Base-by-base conservation (phyloP, 208 protist genomes). In the Crithidia bombi region DNA sequence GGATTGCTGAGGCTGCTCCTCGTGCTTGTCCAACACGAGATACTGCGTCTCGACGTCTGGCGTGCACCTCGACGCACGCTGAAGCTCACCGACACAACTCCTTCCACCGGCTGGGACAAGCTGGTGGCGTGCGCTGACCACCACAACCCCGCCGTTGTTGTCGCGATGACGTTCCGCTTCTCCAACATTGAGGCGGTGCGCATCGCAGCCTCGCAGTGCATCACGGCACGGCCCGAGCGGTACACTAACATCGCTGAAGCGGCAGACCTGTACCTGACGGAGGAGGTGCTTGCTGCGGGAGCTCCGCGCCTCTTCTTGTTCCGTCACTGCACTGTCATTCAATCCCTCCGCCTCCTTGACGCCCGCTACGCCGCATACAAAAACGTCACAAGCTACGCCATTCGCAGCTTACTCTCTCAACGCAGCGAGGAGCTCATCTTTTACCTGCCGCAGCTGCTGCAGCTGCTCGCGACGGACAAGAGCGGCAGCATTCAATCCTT, bases 381-480 rank as follows among this genome's bases (percentile, higher is more conserved):
- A 5, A 69, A 68, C 25, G 87, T 96, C 11, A 74, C 73, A 25
- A 30, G 61, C 26, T 96, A 90, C 76, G 91, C 89, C 12, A 87
- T 94, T 52, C 81, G 83, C 44, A 93, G 89, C 67, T 81, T 96
- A 43, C 74, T 93, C 21, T 86, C 83, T 21, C 80, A 90, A 74
- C 73, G 76, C 56, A 86, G 82, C 65, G 86, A 94, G 59, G 59
- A 78, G 64, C 83, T 97, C 63, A 92, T 94, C 74, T 97, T 97
- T 69, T 97, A 93, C 75, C 81, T 97, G 35, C 92, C 90, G 43
- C 92, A 97, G 84, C 81, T 97, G 28, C 79, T 95, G 50, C 92
- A 97, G 76, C 71, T 91, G 44, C 76, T 95, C 33, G 80, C 85
- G 28, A 71, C 64, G 19, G 90, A 95, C 75, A 58, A 33, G 43